Percentiles rank a stretch among this genome's conserved stretches.
Evolutionary conservation across 768 basidiomycete genomes (phyloP).

Genomic region (Rhizopogon vulgaris): DNA sequence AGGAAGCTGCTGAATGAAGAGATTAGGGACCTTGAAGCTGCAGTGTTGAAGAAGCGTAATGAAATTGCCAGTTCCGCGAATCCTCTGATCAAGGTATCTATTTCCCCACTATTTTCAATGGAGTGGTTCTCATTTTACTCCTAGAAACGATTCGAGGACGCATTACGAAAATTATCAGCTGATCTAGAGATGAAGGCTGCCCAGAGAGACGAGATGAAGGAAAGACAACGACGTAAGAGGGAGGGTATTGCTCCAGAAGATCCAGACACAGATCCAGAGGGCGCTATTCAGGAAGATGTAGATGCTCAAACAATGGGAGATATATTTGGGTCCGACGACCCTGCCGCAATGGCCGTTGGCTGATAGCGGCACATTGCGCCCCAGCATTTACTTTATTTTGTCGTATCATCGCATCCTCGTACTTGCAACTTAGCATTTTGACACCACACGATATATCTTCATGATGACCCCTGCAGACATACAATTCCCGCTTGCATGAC

Average conservation of each 20-base stretch:
- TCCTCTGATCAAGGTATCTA: slow-evolving; percentile 71
- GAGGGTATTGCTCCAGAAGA: slow-evolving; percentile 48
- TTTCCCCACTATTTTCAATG: background rate
- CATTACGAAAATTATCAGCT: slow-evolving; percentile 77
- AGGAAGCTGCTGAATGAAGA: slow-evolving; percentile 82
- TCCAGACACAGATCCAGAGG: slow-evolving; percentile 36
- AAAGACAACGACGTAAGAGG: slow-evolving; percentile 64
- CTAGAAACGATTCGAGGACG: slow-evolving; percentile 91
- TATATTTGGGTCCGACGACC: slow-evolving; percentile 46
- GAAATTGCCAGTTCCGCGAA: slow-evolving; percentile 83
- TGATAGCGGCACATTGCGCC: slow-evolving; percentile 6
- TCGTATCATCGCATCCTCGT: background rate
- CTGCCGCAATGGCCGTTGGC: slow-evolving; percentile 27
- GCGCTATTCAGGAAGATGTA: slow-evolving; percentile 31
- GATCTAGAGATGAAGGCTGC: slow-evolving; percentile 82
- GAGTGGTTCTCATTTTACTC: background rate
- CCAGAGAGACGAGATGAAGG: slow-evolving; percentile 76
- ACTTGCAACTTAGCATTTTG: background rate
- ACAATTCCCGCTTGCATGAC: slow-evolving; percentile 66
- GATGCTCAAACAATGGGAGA: slow-evolving; percentile 22
- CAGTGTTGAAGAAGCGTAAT: slow-evolving; percentile 76
- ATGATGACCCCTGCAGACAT: slow-evolving; percentile 32
- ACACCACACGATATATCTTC: background rate
- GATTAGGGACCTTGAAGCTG: slow-evolving; percentile 82
- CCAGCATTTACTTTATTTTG: background rate